Base-by-base conservation (phyloP, 164 flowering plant species). In the Umbilicus rupestris region DNA sequence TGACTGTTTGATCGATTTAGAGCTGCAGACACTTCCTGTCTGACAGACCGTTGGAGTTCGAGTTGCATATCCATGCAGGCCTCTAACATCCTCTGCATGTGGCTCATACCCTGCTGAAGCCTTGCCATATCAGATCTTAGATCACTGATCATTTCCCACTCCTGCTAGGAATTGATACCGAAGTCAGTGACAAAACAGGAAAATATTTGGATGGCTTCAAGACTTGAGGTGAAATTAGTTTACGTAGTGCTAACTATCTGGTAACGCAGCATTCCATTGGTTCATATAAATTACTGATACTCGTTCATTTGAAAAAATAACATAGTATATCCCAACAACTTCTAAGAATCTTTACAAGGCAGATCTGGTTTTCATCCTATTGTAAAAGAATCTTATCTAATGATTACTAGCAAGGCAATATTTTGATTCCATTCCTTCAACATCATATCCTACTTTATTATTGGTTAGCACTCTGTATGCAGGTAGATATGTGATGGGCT, bases 61-160 rank as follows among this genome's bases (percentile, higher is more conserved):
- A 87, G 77, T 67, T 87, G 94, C 94, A 85, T 88, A 71, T 88
- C 94, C 89, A 88, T 86, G 85, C 94, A 88, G 70, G 94, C 86
- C 50, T 88, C 94, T 72, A 87, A 70, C 94, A 86, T 85, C 79
- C 89, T 80, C 71, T 87, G 94, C 94, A 87, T 87, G 82, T 87
- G 87, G 73, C 72, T 84, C 94, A 87, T 86, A 22, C 89, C 89
- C 71, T 87, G 90, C 68, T 87, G 94, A 67, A 87, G 88, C 73
- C 84, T 80, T 29, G 85, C 77, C 77, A 87, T 79, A 69, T 87
- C 92, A 41, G 87, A 74, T 73, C 87, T 76, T 65, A 86, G 72
- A 72, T 86, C 89, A 77, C 86, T 83, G 2, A 86, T 75, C 80
- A 83, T 84, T 75, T 87, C 94, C 90, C 90, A 87, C 57, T 86